Percentiles rank a stretch among this genome's conserved stretches.
phyloP scores from a whole-genome alignment of 495 filamentous ascomycete species.

The Podospora comata region DNA sequence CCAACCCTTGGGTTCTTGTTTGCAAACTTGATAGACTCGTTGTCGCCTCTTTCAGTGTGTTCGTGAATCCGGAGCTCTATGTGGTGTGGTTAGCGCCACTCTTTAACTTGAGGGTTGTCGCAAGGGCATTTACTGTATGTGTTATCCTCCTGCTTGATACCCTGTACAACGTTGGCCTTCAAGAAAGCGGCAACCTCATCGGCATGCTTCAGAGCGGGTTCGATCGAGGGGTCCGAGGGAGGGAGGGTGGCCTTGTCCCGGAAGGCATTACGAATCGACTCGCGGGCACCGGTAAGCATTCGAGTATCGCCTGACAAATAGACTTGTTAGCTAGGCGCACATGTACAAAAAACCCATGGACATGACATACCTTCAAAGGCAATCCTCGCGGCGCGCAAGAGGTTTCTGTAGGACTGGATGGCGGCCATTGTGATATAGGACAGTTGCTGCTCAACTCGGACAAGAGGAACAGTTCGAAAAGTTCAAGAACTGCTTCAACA shows the following conservation, averaged over 20 bases:
- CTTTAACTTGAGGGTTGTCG: neutral
- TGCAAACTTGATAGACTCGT: slow-evolving; percentile 71
- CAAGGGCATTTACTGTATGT: slow-evolving; percentile 60
- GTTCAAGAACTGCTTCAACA: neutral
- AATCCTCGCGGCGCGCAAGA: slow-evolving; percentile 76
- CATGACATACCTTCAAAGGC: slow-evolving; percentile 70
- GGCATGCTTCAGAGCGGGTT: slow-evolving; percentile 64
- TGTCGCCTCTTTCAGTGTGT: slow-evolving; percentile 86
- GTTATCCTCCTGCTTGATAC: slow-evolving; percentile 56
- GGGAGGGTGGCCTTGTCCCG: slow-evolving; percentile 57
- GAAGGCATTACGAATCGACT: slow-evolving; percentile 69
- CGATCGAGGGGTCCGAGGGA: slow-evolving; percentile 49
- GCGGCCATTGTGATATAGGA: slow-evolving; percentile 51
- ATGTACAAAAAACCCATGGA: neutral
- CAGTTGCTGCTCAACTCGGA: neutral
- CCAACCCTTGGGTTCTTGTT: slow-evolving; percentile 43
- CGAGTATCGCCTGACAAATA: slow-evolving; percentile 58
- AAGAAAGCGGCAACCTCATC: slow-evolving; percentile 79
- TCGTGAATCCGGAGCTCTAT: slow-evolving; percentile 84
- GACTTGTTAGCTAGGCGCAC: neutral
- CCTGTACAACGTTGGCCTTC: slow-evolving; percentile 84
- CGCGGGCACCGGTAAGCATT: slow-evolving; percentile 65
- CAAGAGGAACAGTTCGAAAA: neutral
- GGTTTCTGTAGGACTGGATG: slow-evolving; percentile 71
- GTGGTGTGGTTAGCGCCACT: slow-evolving; percentile 3